A percentile compares a stretch with the other conserved stretches of the same genome.
These are phyloP conservation scores for Mycena sp. DNA, from an alignment of 1,284 basidiomycete genomes.

Conservation along the genomic window DNA sequence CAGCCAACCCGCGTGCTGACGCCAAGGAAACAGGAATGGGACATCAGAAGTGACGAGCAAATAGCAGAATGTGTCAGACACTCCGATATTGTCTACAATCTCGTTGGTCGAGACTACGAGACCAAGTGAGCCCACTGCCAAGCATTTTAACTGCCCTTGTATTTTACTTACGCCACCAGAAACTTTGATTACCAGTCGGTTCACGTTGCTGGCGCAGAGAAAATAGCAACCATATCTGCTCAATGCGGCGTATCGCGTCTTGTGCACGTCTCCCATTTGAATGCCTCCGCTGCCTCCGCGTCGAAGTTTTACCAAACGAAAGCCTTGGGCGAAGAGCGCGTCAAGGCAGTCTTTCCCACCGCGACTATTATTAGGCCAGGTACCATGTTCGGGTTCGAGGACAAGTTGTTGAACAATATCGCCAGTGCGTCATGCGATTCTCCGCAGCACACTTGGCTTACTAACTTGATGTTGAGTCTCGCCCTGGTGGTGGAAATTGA, in stretches of 20 bases:
- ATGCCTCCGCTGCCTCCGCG: constrained; percentile 83
- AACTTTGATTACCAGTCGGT: constrained; percentile 88
- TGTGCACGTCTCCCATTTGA: constrained; percentile 96
- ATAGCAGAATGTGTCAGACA: constrained; percentile 95
- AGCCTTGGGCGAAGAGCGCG: constrained; percentile 89
- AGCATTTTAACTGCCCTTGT: constrained; percentile 28
- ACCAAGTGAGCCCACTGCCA: constrained; percentile 73
- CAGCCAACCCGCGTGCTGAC: constrained; percentile 4
- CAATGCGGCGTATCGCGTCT: constrained; percentile 85
- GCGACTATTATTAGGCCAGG: constrained; percentile 93
- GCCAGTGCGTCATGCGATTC: constrained; percentile 68
- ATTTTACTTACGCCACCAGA: constrained; percentile 51
- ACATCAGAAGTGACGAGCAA: constrained; percentile 87
- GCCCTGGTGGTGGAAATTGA: constrained; percentile 96
- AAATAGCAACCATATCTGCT: constrained; percentile 86
- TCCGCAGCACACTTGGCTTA: constrained; percentile 17
- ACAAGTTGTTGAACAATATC: constrained; percentile 94
- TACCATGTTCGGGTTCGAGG: constrained; percentile 92
- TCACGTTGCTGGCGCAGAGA: constrained; percentile 80
- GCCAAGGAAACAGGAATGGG: constrained; percentile 82
- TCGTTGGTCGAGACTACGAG: constrained; percentile 90
- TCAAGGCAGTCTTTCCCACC: constrained; percentile 85
- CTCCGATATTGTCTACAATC: constrained; percentile 98
- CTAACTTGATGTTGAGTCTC: constrained; percentile 65
- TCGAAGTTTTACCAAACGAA: constrained; percentile 93